Percentiles rank a stretch among this genome's conserved stretches.
phyloP scores from a whole-genome alignment of 2,329 filamentous ascomycete species.

The Botrytis fragariae region DNA sequence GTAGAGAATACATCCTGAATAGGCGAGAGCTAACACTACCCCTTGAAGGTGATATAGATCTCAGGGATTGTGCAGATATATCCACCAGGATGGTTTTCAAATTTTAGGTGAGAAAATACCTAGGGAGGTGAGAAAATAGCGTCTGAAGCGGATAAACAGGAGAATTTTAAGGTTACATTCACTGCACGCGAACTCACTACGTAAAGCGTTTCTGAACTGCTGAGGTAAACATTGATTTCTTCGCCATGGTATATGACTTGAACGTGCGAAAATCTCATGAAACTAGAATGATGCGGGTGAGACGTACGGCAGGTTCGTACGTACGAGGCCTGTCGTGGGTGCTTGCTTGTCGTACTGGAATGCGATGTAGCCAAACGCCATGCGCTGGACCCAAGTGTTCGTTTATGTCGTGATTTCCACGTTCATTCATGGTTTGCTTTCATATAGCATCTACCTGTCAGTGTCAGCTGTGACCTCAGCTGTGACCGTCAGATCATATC shows the following conservation, averaged over 20 bases:
- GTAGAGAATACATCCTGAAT: background rate
- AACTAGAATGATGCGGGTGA: background rate
- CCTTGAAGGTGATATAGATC: background rate
- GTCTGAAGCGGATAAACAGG: background rate
- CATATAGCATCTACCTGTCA: background rate
- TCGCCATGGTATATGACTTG: background rate
- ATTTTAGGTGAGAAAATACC: background rate
- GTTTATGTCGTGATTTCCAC: slow-evolving; percentile 12
- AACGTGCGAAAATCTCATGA: background rate
- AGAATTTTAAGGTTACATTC: slow-evolving; percentile 8
- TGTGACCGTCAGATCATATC: background rate
- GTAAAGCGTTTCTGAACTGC: background rate
- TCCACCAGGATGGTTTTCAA: background rate
- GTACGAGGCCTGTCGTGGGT: background rate
- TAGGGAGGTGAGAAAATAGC: slow-evolving; percentile 3
- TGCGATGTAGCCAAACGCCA: background rate
- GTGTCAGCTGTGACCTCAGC: background rate
- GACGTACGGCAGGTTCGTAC: background rate
- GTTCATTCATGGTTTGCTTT: background rate
- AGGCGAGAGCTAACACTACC: background rate
- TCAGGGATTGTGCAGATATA: slow-evolving; percentile 1
- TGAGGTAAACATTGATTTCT: background rate
- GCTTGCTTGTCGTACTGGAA: background rate
- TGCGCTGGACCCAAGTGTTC: background rate
- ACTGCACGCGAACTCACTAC: background rate